Conservation (phyloP, 345 rosid genomes). For the Hevea brasiliensis region DNA sequence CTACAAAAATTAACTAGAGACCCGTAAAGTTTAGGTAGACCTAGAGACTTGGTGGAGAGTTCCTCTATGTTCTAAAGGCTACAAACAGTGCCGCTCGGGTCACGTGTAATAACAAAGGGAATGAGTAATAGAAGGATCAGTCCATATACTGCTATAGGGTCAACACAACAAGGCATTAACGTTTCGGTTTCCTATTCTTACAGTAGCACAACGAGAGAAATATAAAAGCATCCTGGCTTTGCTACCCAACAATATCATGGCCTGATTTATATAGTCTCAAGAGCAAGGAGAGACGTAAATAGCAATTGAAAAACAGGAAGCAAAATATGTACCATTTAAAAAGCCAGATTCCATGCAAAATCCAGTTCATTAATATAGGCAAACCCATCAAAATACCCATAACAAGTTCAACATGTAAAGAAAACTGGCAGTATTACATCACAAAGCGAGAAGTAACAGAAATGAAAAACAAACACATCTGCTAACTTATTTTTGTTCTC, state of each 20-base stretch:
- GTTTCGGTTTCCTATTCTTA: background rate
- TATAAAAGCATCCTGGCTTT: no score
- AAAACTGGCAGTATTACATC: conserved; percentile 10
- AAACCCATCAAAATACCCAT: background rate
- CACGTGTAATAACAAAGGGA: no score
- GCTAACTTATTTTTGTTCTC: conserved; percentile 8
- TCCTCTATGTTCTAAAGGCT: background rate
- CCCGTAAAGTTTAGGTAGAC: no score
- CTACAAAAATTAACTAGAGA: no score
- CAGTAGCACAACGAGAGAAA: background rate
- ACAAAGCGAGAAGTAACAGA: background rate
- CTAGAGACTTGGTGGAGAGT: background rate
- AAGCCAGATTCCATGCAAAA: background rate
- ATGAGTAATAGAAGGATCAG: background rate
- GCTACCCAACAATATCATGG: background rate
- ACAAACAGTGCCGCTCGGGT: background rate
- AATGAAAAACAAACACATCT: conserved; percentile 12
- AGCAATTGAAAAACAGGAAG: no score
- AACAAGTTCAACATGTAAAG: conserved; percentile 4
- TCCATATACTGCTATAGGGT: background rate
- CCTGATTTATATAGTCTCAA: no score
- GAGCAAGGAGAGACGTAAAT: no score
- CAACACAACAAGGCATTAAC: background rate
- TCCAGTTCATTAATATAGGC: background rate
- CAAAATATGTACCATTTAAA: background rate